Conservation (phyloP, 1,139 yeast species). For the Williopsis jadinii region DNA sequence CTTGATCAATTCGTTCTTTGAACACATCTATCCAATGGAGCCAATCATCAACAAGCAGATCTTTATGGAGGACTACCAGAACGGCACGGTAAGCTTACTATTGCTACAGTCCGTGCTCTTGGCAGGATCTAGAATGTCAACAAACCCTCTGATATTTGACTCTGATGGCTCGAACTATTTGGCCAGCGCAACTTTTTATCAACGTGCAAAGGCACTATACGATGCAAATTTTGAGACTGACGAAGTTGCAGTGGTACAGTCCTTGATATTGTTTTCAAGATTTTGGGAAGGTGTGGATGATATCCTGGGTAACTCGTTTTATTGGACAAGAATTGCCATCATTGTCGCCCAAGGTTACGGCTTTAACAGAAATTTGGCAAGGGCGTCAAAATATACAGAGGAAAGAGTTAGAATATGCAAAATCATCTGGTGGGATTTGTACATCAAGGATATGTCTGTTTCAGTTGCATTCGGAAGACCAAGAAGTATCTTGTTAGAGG, state of each 20-base stretch:
- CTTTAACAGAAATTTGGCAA: conserved; percentile 45
- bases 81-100: conserved; percentile 65
- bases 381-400: conserved; percentile 21
- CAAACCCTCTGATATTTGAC: conserved; percentile 51
- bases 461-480: conserved; percentile 81
- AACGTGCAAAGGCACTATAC: conserved; percentile 70
- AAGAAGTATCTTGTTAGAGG: conserved; percentile 58
- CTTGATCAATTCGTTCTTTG: conserved; percentile 56
- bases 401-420: conserved; percentile 57
- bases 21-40: conserved; percentile 59
- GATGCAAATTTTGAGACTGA: conserved; percentile 71
- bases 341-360: conserved; percentile 78
- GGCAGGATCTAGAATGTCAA: conserved; percentile 61
- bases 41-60: conserved; percentile 64
- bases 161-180: conserved; percentile 47
- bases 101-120: conserved; percentile 62
- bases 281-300: conserved; percentile 81
- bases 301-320: conserved; percentile 64
- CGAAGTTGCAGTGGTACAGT: conserved; percentile 58
- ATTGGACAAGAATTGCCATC: conserved; percentile 72
- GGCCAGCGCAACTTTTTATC: conserved; percentile 61
- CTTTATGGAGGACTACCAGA: conserved; percentile 52
- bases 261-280: conserved; percentile 58
- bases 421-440: conserved; percentile 76
- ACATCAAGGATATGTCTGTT: conserved; percentile 62